Evolutionary conservation across 1,284 basidiomycete genomes (phyloP).

Genomic region (Puccinia sorghi): DNA sequence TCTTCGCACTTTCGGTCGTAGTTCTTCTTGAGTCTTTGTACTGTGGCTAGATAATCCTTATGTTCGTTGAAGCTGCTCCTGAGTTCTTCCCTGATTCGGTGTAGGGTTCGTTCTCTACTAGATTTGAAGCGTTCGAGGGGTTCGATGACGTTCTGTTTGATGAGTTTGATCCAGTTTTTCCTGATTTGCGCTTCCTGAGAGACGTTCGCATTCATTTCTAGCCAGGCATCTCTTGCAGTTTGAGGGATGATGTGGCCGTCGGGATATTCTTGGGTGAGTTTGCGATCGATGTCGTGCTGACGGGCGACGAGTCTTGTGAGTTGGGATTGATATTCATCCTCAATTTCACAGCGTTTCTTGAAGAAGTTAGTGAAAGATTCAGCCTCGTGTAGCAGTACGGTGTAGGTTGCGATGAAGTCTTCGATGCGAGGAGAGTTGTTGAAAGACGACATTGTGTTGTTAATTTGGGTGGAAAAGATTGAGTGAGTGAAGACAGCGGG

Average conservation of each 20-base stretch:
- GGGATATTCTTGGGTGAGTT: background rate
- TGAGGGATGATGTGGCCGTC: slow-evolving; percentile 15
- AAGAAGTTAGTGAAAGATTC: slow-evolving; percentile 43
- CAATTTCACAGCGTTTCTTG: slow-evolving; percentile 49
- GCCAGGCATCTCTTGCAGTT: slow-evolving; percentile 33
- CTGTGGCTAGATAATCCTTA: slow-evolving; percentile 41
- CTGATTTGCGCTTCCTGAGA: slow-evolving; percentile 36
- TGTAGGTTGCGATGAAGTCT: slow-evolving; percentile 32
- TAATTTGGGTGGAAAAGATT: too few relatives aligned
- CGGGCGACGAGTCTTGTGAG: slow-evolving; percentile 22
- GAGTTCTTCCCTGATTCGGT: slow-evolving; percentile 44
- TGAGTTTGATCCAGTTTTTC: slow-evolving; percentile 37
- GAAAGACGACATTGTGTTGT: background rate
- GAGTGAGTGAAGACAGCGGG: too few relatives aligned
- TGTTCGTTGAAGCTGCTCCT: slow-evolving; percentile 34
- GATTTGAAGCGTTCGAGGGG: slow-evolving; percentile 38
- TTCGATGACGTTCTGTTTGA: slow-evolving; percentile 43
- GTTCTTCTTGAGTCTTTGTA: slow-evolving; percentile 44
- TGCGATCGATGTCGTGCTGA: slow-evolving; percentile 40
- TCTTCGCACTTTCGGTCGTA: slow-evolving; percentile 50
- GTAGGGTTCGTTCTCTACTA: slow-evolving; percentile 18
- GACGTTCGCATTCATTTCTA: slow-evolving; percentile 34
- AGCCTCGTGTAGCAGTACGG: slow-evolving; percentile 20
- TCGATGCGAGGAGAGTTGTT: slow-evolving; percentile 22
- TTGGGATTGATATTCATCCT: slow-evolving; percentile 41